Evolutionary conservation across 306 rosid species (phyloP).

Genomic region (Luffa acutangula): DNA sequence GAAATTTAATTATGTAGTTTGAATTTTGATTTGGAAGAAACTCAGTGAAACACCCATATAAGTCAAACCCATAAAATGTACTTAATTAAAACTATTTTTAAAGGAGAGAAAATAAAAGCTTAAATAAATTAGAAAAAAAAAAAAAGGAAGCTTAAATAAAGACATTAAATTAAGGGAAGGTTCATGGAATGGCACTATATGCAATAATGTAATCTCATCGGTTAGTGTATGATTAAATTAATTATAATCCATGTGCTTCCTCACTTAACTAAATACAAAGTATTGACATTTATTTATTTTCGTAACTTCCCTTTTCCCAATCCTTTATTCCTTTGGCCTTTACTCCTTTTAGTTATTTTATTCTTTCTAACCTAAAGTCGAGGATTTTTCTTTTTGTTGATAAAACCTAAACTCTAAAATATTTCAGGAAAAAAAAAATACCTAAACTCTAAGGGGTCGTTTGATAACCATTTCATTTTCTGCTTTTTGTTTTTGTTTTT

Average conservation of each 20-base stretch:
- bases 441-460: no score
- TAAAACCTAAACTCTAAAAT: no score
- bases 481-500: no score
- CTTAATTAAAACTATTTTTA: neutral
- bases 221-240: neutral
- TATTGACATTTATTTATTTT: neutral
- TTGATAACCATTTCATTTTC: no score
- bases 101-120: neutral
- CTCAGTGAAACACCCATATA: neutral
- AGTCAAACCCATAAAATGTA: neutral
- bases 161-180: neutral
- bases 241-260: neutral
- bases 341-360: neutral
- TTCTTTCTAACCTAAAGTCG: neutral
- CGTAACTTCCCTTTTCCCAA: neutral
- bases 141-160: neutral
- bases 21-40: neutral
- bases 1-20: neutral
- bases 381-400: neutral
- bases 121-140: neutral
- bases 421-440: no score
- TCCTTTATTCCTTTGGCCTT: neutral
- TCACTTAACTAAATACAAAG: neutral
- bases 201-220: conserved; percentile 5
- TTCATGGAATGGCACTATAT: neutral